phyloP scores from a whole-genome alignment of 345 rosid genomes.

The Gossypium longicalyx region DNA sequence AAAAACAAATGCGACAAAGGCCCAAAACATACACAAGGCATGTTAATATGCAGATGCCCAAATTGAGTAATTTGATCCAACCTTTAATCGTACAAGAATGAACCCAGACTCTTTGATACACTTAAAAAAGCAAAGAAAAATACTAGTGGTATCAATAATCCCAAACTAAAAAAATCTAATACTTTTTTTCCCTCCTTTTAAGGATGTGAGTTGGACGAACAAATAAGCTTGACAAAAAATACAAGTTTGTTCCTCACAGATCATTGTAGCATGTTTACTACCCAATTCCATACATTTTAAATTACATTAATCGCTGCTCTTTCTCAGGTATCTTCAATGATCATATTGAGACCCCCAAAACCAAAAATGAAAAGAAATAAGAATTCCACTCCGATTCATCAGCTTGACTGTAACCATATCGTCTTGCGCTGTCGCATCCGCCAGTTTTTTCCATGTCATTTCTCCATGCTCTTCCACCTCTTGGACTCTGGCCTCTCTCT shows the following conservation, averaged over 20 bases:
- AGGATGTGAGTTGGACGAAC: conserved; percentile 4
- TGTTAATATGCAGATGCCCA: no score
- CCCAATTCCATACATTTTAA: conserved; percentile 31
- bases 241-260: conserved; percentile 18
- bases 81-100: not conserved
- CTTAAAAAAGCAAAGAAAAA: not conserved
- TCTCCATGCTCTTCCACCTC: conserved; percentile 67
- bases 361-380: conserved; percentile 17
- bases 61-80: not conserved
- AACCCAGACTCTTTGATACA: rapidly evolving
- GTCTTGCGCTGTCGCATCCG: conserved; percentile 53
- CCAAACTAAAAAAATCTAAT: not conserved
- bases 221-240: conserved; percentile 4
- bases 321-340: conserved; percentile 28
- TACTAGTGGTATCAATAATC: not conserved
- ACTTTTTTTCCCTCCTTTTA: not conserved
- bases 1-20: no score
- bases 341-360: conserved; percentile 14
- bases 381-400: conserved; percentile 28
- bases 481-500: conserved; percentile 52
- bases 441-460: conserved; percentile 72
- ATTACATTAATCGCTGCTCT: conserved; percentile 32
- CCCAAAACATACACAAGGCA: no score
- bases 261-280: conserved; percentile 39
- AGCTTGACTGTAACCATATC: conserved; percentile 46